These are phyloP conservation scores for Chaetomium fimeti DNA, from an alignment of 495 filamentous ascomycete genomes.

Conservation along the genomic window DNA sequence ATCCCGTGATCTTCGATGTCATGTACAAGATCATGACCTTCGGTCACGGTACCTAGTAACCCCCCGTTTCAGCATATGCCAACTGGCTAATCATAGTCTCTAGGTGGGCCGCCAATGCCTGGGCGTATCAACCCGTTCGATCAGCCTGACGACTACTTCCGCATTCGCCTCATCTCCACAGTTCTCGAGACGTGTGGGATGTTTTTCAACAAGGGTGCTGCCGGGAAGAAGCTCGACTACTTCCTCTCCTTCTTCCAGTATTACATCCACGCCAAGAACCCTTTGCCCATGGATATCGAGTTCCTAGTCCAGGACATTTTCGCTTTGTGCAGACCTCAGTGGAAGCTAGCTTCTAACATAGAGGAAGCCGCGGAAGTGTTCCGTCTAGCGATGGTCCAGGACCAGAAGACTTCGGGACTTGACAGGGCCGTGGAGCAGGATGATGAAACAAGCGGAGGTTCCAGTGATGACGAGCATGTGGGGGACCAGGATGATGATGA, in stretches of 20 bases:
- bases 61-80: conserved; percentile 8
- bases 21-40: conserved; percentile 93
- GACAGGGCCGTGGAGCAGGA: conserved; percentile 68
- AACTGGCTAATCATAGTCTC: conserved; percentile 33
- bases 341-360: conserved; percentile 76
- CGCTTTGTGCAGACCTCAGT: conserved; percentile 77
- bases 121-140: conserved; percentile 74
- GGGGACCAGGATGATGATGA: conserved; percentile 42
- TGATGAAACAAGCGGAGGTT: conserved; percentile 61
- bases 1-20: conserved; percentile 90
- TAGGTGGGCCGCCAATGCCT: conserved; percentile 76
- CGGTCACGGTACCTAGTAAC: conserved; percentile 63
- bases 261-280: conserved; percentile 91
- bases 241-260: conserved; percentile 98
- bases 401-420: conserved; percentile 74
- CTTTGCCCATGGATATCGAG: conserved; percentile 93
- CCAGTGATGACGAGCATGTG: conserved; percentile 66
- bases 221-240: conserved; percentile 97
- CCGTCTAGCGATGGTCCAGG: conserved; percentile 80
- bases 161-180: conserved; percentile 83
- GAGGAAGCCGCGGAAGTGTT: conserved; percentile 85
- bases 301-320: conserved; percentile 95
- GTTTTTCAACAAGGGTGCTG: conserved; percentile 89
- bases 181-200: conserved; percentile 93
- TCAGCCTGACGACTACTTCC: conserved; percentile 91